Base-by-base conservation (phyloP, 768 basidiomycete species). In the Suillus subalutaceus region DNA sequence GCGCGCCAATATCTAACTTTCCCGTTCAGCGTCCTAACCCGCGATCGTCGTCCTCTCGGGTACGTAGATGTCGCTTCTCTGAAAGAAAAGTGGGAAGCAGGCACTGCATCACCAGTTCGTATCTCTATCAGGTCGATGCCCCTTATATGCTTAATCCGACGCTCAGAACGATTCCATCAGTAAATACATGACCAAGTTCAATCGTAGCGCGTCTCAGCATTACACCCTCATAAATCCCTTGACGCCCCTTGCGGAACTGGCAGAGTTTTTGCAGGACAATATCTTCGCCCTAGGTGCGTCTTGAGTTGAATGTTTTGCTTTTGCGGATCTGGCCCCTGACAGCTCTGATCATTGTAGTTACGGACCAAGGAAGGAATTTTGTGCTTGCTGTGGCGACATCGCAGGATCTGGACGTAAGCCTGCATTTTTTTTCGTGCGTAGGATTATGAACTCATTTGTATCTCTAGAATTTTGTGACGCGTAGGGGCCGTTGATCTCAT, bases 221-320 rank as follows among this genome's bases (percentile, higher is more conserved):
- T 95, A 94, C 76, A 90, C 87, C 15, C 78, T 91, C 63, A 93
- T 97, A 70, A 93, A 93, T 1, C 94, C 94, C 1, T 79, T 85
- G 55, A 91, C 94, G 7, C 85, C 92, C 2, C 83, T 97, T 12
- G 85, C 86, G 0, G 92, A 94, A 15, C 81, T 97, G n/a, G 94
- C 95, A 71, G 82, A 80, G 13, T 97, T 97, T 77, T 80, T 97
- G 62, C 79, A 82, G 68, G 63, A 80, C 26, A 90, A 93, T 68
- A 83, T 90, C 48, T 94, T 94, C 68, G 93, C 92, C 2, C 77
- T 95, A 35, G 90, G 93, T 90, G 62, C 56, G 83, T 72, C 15
- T 16, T 69, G 15, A 56, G 18, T 52, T 18, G 43, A 44, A 18
- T 44, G 18, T 20, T 44, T 20, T 20, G 7, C 1, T 7, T 7